Evolutionary conservation across 768 basidiomycete genomes (phyloP), one percentile per base, ranked within the genome.

Genomic region (Saitozyma sp.): DNA sequence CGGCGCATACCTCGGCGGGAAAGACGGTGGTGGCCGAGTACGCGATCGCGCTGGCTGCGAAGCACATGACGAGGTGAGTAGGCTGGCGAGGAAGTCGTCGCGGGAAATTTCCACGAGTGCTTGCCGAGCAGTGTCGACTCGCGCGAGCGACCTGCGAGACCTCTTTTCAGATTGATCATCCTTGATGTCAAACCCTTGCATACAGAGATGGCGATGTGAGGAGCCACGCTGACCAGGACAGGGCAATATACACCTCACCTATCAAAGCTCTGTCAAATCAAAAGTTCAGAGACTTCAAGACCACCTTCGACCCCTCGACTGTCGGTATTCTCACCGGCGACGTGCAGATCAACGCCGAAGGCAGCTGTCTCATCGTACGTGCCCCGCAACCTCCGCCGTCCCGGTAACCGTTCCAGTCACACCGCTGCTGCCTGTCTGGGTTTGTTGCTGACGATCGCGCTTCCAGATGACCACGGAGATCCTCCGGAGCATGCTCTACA

Each of bases 21-120:
- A 99, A 99, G 81, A 99, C 96, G 1, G 96, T 98, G 16, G 96
- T 99, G 8, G 96, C 96, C 0, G 96, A 99, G 75, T 99, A 98
- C 78, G 96, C 96, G 1, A 98, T 99, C 70, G 91, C 94, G 6
- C 84, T 99, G 9, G 95, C 96, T 6, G 90, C 88, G 68, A 94
- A 93, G 74, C 96, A 99, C 81, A 96, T 99, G 93, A 99, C 96
- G n/a, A 85, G 92, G 94, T 92, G 38, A 58, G 77, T 50, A 65
- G 70, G 80, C 66, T 54, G 45, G n/a, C 11, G 45, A 11, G n/a
- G 45, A 46, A 11, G 29, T 29, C 29, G 29, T 29, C 29, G 29
- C 29, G 29, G 29, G 29, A 5, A 29, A 29, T 2, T 5, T 5
- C 29, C 29, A 29, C 29, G 29, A 29, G 29, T 5, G 29, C 29